Conservation (phyloP, 225 moss, liverwort and hornwort genomes). For the Takakia lepidozioides region DNA sequence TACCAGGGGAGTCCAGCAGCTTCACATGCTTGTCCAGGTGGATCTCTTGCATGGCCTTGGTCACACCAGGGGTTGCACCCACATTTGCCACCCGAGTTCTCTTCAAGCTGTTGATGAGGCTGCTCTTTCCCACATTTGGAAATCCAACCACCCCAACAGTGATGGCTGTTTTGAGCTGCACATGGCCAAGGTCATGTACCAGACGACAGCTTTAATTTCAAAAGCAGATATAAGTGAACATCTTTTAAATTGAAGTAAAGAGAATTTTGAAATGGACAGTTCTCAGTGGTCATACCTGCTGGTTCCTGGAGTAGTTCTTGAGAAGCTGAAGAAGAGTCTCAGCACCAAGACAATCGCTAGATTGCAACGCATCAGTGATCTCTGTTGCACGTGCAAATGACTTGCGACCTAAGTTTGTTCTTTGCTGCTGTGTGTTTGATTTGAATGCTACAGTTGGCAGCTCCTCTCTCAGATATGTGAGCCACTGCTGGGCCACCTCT, state of each 20-base stretch:
- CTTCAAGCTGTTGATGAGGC: conserved; percentile 82
- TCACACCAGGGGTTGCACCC: conserved; percentile 53
- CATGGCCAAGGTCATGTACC: no score
- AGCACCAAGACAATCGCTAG: conserved; percentile 77
- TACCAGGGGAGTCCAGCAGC: no score
- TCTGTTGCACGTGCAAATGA: conserved; percentile 39
- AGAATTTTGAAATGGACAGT: no score
- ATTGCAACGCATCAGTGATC: conserved; percentile 33
- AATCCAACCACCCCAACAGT: conserved; percentile 83
- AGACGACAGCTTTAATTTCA: no score
- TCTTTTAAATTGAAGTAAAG: no score
- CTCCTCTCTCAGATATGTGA: conserved; percentile 72
- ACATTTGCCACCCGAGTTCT: conserved; percentile 56
- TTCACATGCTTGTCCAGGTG: no score
- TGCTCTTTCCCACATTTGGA: conserved; percentile 95
- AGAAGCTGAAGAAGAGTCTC: conserved; percentile 78
- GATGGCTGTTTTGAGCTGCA: conserved; percentile 71
- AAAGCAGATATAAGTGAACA: no score
- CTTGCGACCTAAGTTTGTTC: conserved; percentile 50
- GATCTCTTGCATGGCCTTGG: conserved; percentile 73
- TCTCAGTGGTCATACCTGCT: no score
- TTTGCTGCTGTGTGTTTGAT: conserved; percentile 76
- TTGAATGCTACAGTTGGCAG: conserved; percentile 85
- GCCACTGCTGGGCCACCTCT: conserved; percentile 85
- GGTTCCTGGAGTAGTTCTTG: conserved; percentile 66